Conservation (phyloP, 2,329 filamentous ascomycete species). For the Xylaria sp. region DNA sequence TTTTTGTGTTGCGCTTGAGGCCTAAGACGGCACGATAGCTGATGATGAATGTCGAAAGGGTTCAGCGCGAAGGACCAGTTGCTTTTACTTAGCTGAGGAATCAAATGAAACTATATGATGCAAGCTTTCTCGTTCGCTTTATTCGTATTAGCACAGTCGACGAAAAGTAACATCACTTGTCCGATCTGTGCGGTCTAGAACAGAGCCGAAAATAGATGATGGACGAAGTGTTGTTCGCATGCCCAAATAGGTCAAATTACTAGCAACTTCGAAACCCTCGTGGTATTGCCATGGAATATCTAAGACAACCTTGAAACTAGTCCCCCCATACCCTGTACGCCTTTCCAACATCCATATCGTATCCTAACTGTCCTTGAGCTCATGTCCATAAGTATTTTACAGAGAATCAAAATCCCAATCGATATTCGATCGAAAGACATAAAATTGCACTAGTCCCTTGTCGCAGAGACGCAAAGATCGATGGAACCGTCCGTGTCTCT, state of each 20-base stretch:
- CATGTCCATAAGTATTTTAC: background rate
- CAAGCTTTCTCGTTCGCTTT: no score
- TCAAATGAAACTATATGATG: constrained; percentile 3
- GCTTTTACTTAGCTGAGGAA: background rate
- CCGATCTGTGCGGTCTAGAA: background rate
- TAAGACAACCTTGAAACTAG: background rate
- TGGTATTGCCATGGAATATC: background rate
- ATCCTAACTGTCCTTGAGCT: background rate
- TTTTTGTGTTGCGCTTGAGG: background rate
- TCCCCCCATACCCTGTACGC: background rate
- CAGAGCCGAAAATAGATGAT: background rate
- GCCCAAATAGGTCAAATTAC: background rate
- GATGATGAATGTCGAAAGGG: background rate
- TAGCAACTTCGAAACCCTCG: background rate
- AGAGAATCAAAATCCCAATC: background rate
- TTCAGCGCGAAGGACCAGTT: background rate
- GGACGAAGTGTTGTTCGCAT: background rate
- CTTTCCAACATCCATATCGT: background rate
- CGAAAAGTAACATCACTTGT: no score
- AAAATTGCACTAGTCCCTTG: no score
- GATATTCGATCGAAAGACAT: background rate
- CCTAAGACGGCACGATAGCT: background rate
- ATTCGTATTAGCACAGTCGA: background rate
- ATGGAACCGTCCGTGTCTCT: background rate
- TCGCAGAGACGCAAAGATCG: background rate